Conservation (phyloP, 371 early-diverging fungal genomes). For the Catenaria anguillulae region DNA sequence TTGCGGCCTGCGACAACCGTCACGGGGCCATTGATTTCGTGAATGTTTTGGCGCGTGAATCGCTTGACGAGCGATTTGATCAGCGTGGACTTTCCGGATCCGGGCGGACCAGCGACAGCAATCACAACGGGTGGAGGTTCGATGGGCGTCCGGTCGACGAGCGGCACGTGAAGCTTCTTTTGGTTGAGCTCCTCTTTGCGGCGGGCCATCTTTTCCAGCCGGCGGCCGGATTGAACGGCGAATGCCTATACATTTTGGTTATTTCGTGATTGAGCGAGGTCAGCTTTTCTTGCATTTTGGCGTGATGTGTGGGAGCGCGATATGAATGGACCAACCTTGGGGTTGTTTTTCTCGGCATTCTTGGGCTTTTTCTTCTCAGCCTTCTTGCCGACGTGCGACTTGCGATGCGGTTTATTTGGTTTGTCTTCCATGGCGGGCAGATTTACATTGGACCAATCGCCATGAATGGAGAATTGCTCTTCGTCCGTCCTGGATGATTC, state of each 20-base stretch:
- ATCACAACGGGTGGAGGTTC: constrained; percentile 83
- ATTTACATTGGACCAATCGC: too few species aligned
- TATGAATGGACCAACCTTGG: constrained; percentile 39
- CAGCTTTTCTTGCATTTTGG: not conserved
- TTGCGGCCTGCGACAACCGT: constrained; percentile 85
- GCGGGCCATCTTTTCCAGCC: constrained; percentile 58
- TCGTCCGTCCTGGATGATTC: too few species aligned
- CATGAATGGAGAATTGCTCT: too few species aligned
- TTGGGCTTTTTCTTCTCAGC: constrained; percentile 61
- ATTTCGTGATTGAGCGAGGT: not conserved
- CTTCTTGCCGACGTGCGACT: constrained; percentile 68
- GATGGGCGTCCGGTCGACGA: constrained; percentile 83
- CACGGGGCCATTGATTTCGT: constrained; percentile 85
- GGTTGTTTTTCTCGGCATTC: constrained; percentile 71
- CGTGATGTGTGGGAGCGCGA: not conserved
- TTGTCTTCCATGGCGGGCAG: not conserved
- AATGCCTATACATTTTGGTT: constrained; percentile 45
- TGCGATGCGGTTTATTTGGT: constrained; percentile 60
- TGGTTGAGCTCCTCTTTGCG: constrained; percentile 76
- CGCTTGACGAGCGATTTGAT: constrained; percentile 88
- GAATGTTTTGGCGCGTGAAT: constrained; percentile 82
- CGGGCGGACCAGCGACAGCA: constrained; percentile 92
- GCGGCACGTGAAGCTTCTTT: constrained; percentile 86
- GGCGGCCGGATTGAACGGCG: constrained; percentile 56
- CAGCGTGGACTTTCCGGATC: constrained; percentile 85